Base-by-base conservation (phyloP, 148 eudicot species). In the Vaccinium darrowii region DNA sequence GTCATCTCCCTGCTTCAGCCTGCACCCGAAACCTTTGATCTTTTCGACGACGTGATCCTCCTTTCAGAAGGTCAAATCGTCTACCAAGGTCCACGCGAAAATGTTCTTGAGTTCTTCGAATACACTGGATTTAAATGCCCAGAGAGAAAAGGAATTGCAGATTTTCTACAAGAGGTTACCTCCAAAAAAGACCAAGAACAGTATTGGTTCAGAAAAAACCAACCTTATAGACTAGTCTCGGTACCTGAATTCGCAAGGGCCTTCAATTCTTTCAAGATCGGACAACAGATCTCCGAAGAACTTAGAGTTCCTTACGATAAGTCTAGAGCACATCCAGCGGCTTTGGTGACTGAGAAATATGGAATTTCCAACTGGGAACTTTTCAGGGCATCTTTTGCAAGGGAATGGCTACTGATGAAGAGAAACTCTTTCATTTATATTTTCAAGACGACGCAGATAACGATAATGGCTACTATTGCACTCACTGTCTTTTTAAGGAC, bases 401-500 rank as follows among this genome's bases (percentile, higher is more conserved):
- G 92, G 81, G 92, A 90, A 60, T 90, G 90, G 90, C 79, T 90
- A 15, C 57, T 88, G 73, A 88, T 88, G 88, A 90, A 90, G 76
- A 86, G 90, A 0, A 90, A 85, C 36, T 50, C 83, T 49, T 87
- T 88, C 65, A 79, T 90, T 53, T 81, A 90, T 52, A 82, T 88
- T 60, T 90, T 90, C 71, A 90, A 90, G 86, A 86, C 84, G 7
- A 69, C 84, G 21, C 92, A 88, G 85, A 84, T 90, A 6, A 86
- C 88, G 36, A 78, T 90, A 39, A 86, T 87, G 89, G 84, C 90
- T 0, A 9, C 85, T 15, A 83, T 90, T 72, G 80, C 89, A 19
- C 58, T 90, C 43, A 90, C 92, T 15, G 88, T 87, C 36, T 90
- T 90, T 82, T 88, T 90, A 4, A 80, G 92, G 62, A 88, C 92